These are phyloP conservation scores for Solanum acaule DNA, from an alignment of 257 asterid genomes.

Conservation along the genomic window DNA sequence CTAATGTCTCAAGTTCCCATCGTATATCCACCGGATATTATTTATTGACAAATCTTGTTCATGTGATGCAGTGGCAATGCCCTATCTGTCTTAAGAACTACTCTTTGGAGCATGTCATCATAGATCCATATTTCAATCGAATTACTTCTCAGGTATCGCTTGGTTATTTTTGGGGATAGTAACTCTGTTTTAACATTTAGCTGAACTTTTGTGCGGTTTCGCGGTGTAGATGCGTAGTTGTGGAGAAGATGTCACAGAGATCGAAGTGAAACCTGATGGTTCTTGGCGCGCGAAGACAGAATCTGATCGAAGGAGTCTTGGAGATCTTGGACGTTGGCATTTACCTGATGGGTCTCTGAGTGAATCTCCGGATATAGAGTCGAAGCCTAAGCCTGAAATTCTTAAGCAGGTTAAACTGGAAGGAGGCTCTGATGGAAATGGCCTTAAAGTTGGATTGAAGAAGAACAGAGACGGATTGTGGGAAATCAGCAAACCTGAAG, in stretches of 20 bases:
- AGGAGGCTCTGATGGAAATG: constrained; percentile 64
- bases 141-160: constrained; percentile 65
- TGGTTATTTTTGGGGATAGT: neutral
- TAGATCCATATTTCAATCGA: constrained; percentile 86
- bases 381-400: constrained; percentile 47
- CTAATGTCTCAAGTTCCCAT: neutral
- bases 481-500: constrained; percentile 62
- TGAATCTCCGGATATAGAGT: constrained; percentile 41
- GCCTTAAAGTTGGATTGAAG: constrained; percentile 63
- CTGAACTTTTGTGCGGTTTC: neutral
- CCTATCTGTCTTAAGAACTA: constrained; percentile 94
- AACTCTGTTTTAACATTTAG: neutral
- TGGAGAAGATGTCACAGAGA: constrained; percentile 79
- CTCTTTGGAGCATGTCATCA: constrained; percentile 72
- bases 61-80: constrained; percentile 93
- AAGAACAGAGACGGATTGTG: constrained; percentile 63
- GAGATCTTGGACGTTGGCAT: constrained; percentile 91
- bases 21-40: neutral
- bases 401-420: constrained; percentile 61
- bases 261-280: constrained; percentile 97
- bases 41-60: constrained; percentile 3
- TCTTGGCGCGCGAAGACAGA: constrained; percentile 96
- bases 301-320: constrained; percentile 60
- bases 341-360: constrained; percentile 72
- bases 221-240: constrained; percentile 47